Evolutionary conservation across 2,329 filamentous ascomycete species (phyloP).

Genomic region (Phyllosticta citrichinensis): DNA sequence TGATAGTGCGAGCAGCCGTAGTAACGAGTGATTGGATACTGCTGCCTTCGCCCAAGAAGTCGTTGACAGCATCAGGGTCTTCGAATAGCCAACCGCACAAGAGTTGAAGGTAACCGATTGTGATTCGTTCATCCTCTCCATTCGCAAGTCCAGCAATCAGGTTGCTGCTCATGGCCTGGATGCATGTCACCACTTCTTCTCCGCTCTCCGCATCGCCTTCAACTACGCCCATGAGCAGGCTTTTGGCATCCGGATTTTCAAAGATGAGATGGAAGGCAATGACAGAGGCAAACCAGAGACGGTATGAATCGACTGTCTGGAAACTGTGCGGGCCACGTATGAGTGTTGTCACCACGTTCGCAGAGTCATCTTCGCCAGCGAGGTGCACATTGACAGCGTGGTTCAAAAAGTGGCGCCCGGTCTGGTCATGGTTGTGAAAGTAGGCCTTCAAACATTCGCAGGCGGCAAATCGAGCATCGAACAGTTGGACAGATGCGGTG

Average conservation of each 20-base stretch:
- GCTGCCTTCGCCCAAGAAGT: slow-evolving; percentile 85
- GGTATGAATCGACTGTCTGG: slow-evolving; percentile 68
- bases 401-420: slow-evolving; percentile 74
- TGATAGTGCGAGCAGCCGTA: slow-evolving; percentile 53
- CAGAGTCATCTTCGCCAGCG: slow-evolving; percentile 62
- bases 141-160: slow-evolving; percentile 70
- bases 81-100: slow-evolving; percentile 87
- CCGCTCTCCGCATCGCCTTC: slow-evolving; percentile 83
- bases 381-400: slow-evolving; percentile 82
- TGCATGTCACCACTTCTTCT: slow-evolving; percentile 89
- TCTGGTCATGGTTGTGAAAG: slow-evolving; percentile 69
- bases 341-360: slow-evolving; percentile 80
- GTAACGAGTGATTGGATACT: slow-evolving; percentile 82
- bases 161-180: slow-evolving; percentile 79
- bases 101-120: slow-evolving; percentile 81
- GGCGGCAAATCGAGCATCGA: slow-evolving; percentile 74
- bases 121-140: slow-evolving; percentile 66
- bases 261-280: slow-evolving; percentile 78
- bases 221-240: slow-evolving; percentile 66
- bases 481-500: slow-evolving; percentile 53
- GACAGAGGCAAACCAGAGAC: slow-evolving; percentile 80
- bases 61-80: slow-evolving; percentile 80
- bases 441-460: slow-evolving; percentile 92
- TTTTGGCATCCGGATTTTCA: slow-evolving; percentile 62
- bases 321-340: slow-evolving; percentile 55